These are phyloP conservation scores for Aspergillus sojae DNA, from an alignment of 2,329 filamentous ascomycete genomes.

Conservation along the genomic window DNA sequence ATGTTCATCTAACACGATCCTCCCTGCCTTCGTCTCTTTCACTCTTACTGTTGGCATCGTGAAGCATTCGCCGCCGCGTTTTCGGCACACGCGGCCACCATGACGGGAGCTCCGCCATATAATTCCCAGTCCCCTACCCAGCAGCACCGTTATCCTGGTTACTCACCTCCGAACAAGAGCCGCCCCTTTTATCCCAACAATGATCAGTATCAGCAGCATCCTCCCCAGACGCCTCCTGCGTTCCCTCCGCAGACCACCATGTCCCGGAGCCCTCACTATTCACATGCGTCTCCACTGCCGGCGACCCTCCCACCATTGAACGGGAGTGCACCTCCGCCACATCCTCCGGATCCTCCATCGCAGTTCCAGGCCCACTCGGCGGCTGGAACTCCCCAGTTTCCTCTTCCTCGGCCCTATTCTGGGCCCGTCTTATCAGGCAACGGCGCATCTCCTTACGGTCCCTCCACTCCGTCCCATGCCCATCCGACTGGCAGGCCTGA, in stretches of 20 bases:
- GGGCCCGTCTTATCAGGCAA: constrained; percentile 38
- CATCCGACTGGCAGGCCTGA: constrained; percentile 43
- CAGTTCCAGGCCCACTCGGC: constrained; percentile 40
- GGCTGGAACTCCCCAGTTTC: constrained; percentile 33
- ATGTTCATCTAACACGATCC: constrained; percentile 17
- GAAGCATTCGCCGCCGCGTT: constrained; percentile 29
- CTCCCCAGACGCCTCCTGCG: constrained; percentile 47
- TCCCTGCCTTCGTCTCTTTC: constrained; percentile 10
- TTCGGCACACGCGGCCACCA: constrained; percentile 38
- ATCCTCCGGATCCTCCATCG: constrained; percentile 37
- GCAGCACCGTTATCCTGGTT: constrained; percentile 44
- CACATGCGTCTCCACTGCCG: constrained; percentile 44
- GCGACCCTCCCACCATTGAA: constrained; percentile 45
- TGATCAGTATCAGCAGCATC: constrained; percentile 45
- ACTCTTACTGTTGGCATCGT: constrained; percentile 11
- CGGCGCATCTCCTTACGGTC: constrained; percentile 41
- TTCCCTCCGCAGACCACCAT: constrained; percentile 38
- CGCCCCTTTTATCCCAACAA: constrained; percentile 46
- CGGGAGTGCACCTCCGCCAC: constrained; percentile 33
- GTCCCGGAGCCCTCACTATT: constrained; percentile 45
- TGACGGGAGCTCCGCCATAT: constrained; percentile 49
- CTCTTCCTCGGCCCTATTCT: constrained; percentile 39
- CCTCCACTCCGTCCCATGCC: constrained; percentile 42
- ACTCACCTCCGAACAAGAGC: constrained; percentile 47
- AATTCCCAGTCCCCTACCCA: constrained; percentile 50